Evolutionary conservation across 2,329 filamentous ascomycete genomes (phyloP).

Genomic region (Colletotrichum lupini): DNA sequence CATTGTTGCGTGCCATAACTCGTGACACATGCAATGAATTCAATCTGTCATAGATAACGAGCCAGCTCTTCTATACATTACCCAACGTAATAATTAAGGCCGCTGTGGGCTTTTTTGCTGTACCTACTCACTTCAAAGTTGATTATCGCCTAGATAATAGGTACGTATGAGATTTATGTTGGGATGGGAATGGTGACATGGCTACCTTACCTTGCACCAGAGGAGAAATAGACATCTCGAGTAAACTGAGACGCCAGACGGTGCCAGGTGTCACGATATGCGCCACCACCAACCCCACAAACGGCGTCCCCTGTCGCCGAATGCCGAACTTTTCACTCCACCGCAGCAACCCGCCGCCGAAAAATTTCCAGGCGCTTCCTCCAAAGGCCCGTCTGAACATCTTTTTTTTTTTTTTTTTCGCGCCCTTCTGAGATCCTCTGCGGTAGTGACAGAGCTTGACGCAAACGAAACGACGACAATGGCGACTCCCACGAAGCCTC

Average conservation of each 20-base stretch:
- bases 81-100: too few species aligned
- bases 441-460: background rate
- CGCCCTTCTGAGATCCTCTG: background rate
- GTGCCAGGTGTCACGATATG: rapidly evolving
- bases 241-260: background rate
- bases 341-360: constrained; percentile 7
- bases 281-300: background rate
- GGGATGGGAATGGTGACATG: too few species aligned
- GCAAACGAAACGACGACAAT: constrained; percentile 13
- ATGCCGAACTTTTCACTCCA: constrained; percentile 32
- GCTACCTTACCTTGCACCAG: too few species aligned
- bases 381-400: background rate
- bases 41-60: too few species aligned
- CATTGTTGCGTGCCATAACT: too few species aligned
- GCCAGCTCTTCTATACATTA: too few species aligned
- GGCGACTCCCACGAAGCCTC: constrained; percentile 39
- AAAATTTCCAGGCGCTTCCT: constrained; percentile 29
- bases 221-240: too few species aligned
- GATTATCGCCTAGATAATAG: too few species aligned
- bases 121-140: too few species aligned
- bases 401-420: background rate
- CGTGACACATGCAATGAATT: too few species aligned
- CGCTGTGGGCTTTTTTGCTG: too few species aligned
- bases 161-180: too few species aligned
- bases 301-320: constrained; percentile 30